Conservation (phyloP, 139 green algal species). For the Chlorella sp. region DNA sequence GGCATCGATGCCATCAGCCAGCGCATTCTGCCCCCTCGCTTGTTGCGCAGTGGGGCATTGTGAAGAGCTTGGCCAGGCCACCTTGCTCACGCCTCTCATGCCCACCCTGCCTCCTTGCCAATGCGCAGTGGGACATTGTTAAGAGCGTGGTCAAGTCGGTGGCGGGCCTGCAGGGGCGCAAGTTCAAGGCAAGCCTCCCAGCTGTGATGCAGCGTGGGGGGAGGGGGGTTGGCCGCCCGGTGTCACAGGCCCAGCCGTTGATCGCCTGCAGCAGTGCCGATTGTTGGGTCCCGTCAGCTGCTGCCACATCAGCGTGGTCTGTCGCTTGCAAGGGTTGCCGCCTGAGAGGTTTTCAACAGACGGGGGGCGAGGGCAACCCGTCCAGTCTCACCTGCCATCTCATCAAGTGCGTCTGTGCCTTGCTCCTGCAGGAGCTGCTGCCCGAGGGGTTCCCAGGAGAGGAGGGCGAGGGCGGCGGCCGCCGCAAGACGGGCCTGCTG, state of each 20-base stretch:
- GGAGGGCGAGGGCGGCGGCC: slow-evolving; percentile 3
- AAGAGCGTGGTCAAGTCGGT: slow-evolving; percentile 69
- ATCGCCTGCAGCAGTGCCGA: too few relatives aligned
- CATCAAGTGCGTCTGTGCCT: too few relatives aligned
- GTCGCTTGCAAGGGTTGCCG: too few relatives aligned
- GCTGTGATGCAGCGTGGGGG: too few relatives aligned
- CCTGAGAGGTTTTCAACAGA: too few relatives aligned
- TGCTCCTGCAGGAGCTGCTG: slow-evolving; percentile 18
- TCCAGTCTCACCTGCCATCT: background rate
- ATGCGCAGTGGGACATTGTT: slow-evolving; percentile 66
- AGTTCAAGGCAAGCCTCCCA: slow-evolving; percentile 67
- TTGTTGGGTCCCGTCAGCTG: too few relatives aligned
- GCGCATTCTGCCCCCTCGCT: background rate
- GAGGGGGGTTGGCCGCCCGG: too few relatives aligned
- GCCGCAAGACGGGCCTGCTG: slow-evolving; percentile 16
- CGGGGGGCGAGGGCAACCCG: background rate
- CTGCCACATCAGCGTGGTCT: too few relatives aligned
- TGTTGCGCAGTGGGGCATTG: background rate
- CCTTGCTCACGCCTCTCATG: background rate
- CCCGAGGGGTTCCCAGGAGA: slow-evolving; percentile 1
- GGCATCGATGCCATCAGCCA: background rate
- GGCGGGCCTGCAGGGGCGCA: slow-evolving; percentile 72
- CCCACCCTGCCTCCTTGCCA: background rate
- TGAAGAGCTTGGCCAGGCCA: background rate
- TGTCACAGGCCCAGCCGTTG: too few relatives aligned